phyloP scores from a whole-genome alignment of 2,329 filamentous ascomycete genomes.

The Cladosporium cucumerinum region DNA sequence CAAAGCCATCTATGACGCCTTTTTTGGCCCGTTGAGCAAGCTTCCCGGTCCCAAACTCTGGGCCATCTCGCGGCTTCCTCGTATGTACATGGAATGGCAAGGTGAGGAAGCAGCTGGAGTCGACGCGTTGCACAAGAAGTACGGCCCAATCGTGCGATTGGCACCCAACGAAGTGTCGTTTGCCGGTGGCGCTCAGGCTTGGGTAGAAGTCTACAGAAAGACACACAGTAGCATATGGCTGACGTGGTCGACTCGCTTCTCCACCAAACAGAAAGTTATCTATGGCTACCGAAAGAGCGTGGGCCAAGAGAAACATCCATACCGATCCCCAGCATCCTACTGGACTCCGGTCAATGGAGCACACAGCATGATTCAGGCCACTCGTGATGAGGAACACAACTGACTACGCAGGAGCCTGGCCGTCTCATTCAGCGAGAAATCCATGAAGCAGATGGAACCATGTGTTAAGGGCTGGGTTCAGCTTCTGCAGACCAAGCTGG shows the following conservation, averaged over 20 bases:
- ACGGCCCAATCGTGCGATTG: conserved; percentile 33
- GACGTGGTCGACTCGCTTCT: neutral
- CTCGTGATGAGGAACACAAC: neutral
- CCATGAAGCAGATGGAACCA: conserved; percentile 31
- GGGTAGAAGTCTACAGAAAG: neutral
- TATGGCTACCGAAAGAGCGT: conserved; percentile 25
- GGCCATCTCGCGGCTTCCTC: conserved; percentile 22
- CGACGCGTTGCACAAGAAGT: conserved; percentile 33
- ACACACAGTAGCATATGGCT: neutral
- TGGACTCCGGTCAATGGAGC: conserved; percentile 23
- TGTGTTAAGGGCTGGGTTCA: conserved; percentile 29
- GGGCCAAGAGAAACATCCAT: neutral
- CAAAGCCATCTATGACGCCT: conserved; percentile 37
- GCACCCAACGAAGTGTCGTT: conserved; percentile 40
- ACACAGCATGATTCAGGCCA: conserved; percentile 20
- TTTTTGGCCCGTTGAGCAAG: conserved; percentile 43
- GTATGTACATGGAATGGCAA: conserved; percentile 16
- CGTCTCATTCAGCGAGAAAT: conserved; percentile 30
- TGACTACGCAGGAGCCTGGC: conserved; percentile 17
- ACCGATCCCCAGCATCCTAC: conserved; percentile 17
- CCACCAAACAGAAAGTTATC: conserved; percentile 20
- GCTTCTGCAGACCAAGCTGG: conserved; percentile 24
- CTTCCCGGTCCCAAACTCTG: conserved; percentile 41
- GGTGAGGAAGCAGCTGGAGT: conserved; percentile 21
- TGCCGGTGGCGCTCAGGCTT: conserved; percentile 25